A percentile compares a stretch with the other conserved stretches of the same genome.
These are phyloP conservation scores for Pulveroboletus sp. DNA, from an alignment of 1,284 basidiomycete genomes.

Conservation along the genomic window DNA sequence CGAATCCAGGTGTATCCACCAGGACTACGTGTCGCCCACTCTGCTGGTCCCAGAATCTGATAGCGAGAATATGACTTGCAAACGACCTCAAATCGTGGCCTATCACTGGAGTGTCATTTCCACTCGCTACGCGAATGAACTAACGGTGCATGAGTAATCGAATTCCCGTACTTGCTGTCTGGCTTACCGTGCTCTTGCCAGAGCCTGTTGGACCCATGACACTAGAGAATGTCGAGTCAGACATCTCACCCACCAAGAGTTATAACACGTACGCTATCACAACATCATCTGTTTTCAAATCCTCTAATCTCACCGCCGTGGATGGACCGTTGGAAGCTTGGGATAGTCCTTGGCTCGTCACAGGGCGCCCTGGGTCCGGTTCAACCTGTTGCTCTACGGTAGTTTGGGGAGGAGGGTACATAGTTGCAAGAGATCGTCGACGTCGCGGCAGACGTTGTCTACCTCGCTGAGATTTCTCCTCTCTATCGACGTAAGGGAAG, in stretches of 20 bases:
- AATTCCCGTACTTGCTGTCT: no score
- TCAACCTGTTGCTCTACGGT: background rate
- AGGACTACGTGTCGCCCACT: conserved; percentile 11
- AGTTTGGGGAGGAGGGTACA: background rate
- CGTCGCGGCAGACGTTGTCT: background rate
- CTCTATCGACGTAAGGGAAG: no score
- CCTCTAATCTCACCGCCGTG: background rate
- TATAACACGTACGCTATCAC: conserved; percentile 27
- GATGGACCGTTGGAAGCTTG: background rate
- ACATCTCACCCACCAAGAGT: background rate
- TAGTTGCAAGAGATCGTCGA: background rate
- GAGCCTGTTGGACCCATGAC: conserved; percentile 30
- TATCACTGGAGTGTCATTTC: conserved; percentile 1
- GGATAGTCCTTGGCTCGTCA: background rate
- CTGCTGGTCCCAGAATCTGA: conserved; percentile 11
- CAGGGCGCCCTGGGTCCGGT: background rate
- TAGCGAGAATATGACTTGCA: conserved; percentile 16
- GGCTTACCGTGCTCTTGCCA: conserved; percentile 29
- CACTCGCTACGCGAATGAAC: conserved; percentile 30
- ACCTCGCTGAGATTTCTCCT: background rate
- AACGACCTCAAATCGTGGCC: conserved; percentile 18
- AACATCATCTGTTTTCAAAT: conserved; percentile 12
- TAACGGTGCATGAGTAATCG: conserved; percentile 3
- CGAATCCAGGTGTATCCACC: conserved; percentile 27
- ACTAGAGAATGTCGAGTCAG: conserved; percentile 6